A percentile compares a stretch with the other conserved stretches of the same genome.
phyloP scores from a whole-genome alignment of 345 rosid genomes.

The Camelina neglecta region DNA sequence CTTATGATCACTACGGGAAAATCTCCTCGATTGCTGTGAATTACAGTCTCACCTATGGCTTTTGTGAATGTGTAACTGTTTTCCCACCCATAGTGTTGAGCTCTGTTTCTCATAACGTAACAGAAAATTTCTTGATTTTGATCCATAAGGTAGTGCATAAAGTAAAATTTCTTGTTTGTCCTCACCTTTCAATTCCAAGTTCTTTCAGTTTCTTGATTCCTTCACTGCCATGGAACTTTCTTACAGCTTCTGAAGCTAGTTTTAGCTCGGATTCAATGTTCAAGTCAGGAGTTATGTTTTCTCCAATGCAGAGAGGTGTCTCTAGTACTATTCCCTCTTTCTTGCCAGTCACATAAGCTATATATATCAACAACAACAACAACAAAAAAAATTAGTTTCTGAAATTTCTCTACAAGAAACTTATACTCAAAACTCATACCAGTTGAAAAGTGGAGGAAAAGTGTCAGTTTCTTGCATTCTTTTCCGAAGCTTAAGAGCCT shows the following conservation, averaged over 20 bases:
- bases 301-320: conserved; percentile 37
- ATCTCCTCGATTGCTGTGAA: conserved; percentile 53
- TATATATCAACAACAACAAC: neutral
- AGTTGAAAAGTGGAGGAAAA: conserved; percentile 67
- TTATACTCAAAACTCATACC: conserved; percentile 44
- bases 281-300: conserved; percentile 28
- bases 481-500: conserved; percentile 52
- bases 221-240: conserved; percentile 30
- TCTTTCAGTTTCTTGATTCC: conserved; percentile 43
- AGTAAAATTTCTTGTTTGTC: neutral
- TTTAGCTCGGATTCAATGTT: conserved; percentile 49
- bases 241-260: conserved; percentile 41
- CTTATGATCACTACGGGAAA: conserved; percentile 60
- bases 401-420: conserved; percentile 26
- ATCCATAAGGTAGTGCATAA: neutral
- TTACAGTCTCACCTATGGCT: conserved; percentile 84
- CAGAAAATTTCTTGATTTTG: too few relatives aligned
- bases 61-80: conserved; percentile 83
- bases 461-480: conserved; percentile 46
- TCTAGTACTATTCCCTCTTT: conserved; percentile 51
- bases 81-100: conserved; percentile 80
- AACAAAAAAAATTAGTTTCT: neutral
- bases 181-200: conserved; percentile 50
- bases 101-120: too few relatives aligned
- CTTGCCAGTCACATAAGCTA: conserved; percentile 72